Percentiles rank a stretch among this genome's conserved stretches.
Evolutionary conservation across 2,329 filamentous ascomycete species (phyloP).

Genomic region (Madurella mycetomatis): DNA sequence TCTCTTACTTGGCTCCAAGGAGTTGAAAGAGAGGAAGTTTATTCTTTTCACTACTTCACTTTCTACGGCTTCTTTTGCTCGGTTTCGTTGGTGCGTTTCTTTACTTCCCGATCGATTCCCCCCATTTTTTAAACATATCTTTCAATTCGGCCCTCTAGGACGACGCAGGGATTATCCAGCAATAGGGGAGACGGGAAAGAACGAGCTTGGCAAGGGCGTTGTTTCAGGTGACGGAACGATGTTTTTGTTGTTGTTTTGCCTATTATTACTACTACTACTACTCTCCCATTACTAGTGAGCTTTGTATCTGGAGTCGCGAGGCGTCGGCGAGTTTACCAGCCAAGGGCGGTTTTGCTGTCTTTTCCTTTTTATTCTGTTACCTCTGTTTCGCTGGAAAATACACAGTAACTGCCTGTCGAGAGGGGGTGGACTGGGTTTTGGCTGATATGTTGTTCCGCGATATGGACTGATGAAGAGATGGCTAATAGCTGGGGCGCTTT

Average conservation of each 20-base stretch:
- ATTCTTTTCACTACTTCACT: no score
- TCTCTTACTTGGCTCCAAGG: not conserved
- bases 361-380: not conserved
- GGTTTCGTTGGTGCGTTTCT: not conserved
- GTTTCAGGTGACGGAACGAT: no score
- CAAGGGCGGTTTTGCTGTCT: not conserved
- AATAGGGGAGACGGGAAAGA: no score
- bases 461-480: not conserved
- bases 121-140: no score
- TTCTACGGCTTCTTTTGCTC: not conserved
- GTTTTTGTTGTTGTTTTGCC: no score
- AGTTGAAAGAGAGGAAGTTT: no score
- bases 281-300: not conserved
- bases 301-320: not conserved
- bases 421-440: not conserved
- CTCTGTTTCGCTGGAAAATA: not conserved
- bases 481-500: not conserved
- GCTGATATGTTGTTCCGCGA: not conserved
- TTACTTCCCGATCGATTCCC: no score
- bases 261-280: not conserved
- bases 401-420: not conserved
- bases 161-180: no score
- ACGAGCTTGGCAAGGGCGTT: no score
- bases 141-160: no score
- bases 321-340: not conserved